phyloP scores from a whole-genome alignment of 1,284 basidiomycete genomes.

The Lignosus rhinocerotis region DNA sequence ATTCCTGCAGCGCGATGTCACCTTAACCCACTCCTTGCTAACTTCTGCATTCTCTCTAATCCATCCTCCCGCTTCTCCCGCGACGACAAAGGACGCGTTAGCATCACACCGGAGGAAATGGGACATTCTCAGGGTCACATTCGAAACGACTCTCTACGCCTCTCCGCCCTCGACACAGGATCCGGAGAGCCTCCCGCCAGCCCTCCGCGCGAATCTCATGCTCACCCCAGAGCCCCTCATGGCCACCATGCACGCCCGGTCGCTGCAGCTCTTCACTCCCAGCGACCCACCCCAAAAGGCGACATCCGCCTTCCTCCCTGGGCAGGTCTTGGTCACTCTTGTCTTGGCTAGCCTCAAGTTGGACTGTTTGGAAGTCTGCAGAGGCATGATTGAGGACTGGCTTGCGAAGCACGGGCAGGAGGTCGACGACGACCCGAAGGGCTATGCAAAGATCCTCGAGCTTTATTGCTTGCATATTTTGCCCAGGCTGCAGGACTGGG shows the following conservation, averaged over 20 bases:
- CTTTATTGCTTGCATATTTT: conserved; percentile 72
- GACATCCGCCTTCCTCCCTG: conserved; percentile 60
- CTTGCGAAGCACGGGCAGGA: conserved; percentile 47
- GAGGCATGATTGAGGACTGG: conserved; percentile 76
- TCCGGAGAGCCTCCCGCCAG: conserved; percentile 44
- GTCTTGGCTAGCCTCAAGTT: conserved; percentile 69
- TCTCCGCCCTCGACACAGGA: conserved; percentile 48
- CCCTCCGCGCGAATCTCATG: conserved; percentile 50
- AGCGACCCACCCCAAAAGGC: conserved; percentile 36
- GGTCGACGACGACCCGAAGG: conserved; percentile 41
- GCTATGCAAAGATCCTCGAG: conserved; percentile 73
- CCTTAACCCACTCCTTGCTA: conserved; percentile 62
- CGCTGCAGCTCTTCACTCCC: conserved; percentile 67
- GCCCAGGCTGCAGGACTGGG: conserved; percentile 73
- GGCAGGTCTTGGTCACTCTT: conserved; percentile 66
- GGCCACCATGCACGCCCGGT: conserved; percentile 58
- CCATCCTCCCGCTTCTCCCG: conserved; percentile 42
- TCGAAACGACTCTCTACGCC: conserved; percentile 71
- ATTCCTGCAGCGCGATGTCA: conserved; percentile 70
- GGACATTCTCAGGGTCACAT: conserved; percentile 80
- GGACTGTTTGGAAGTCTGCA: conserved; percentile 57
- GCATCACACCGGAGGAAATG: conserved; percentile 68
- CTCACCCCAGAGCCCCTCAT: conserved; percentile 62
- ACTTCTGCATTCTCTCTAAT: conserved; percentile 67
- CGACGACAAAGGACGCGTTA: conserved; percentile 43